Conservation (phyloP, 106 monocot species). For the Dioscorea alata region DNA sequence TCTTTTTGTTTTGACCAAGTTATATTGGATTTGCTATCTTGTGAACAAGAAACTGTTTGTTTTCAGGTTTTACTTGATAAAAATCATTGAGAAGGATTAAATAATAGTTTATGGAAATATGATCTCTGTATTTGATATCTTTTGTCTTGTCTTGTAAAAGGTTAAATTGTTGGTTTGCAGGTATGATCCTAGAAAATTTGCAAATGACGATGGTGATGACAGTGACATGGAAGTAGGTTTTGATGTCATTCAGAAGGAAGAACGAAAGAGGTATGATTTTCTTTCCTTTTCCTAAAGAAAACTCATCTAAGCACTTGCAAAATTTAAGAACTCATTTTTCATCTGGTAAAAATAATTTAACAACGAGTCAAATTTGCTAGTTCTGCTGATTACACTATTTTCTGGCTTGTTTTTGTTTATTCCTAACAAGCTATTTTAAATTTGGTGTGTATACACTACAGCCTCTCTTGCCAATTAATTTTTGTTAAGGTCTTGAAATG, state of each 20-base stretch:
- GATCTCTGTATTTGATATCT: no score
- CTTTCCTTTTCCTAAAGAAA: no score
- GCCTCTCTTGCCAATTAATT: no score
- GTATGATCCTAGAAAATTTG: slow-evolving; percentile 49
- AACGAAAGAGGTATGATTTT: slow-evolving; percentile 37
- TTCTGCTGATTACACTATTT: not conserved
- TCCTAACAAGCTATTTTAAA: not conserved
- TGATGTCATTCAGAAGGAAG: slow-evolving; percentile 46
- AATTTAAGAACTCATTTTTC: not conserved
- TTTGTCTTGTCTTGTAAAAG: not conserved
- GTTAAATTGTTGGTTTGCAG: slow-evolving; percentile 17
- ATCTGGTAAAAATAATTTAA: not conserved
- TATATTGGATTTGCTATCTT: not conserved
- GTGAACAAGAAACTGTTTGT: not conserved
- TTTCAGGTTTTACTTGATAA: not conserved
- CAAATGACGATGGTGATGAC: slow-evolving; percentile 37
- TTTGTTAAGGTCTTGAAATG: no score
- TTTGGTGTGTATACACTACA: no score
- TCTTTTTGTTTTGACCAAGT: not conserved
- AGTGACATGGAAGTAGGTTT: slow-evolving; percentile 75
- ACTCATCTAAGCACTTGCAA: no score
- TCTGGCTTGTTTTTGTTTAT: not conserved
- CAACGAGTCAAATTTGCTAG: not conserved
- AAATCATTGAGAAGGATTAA: not conserved
- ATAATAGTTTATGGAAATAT: no score